A percentile compares a stretch with the other conserved stretches of the same genome.
These are phyloP conservation scores for Nemania serpens DNA, from an alignment of 2,329 filamentous ascomycete species.

Conservation along the genomic window DNA sequence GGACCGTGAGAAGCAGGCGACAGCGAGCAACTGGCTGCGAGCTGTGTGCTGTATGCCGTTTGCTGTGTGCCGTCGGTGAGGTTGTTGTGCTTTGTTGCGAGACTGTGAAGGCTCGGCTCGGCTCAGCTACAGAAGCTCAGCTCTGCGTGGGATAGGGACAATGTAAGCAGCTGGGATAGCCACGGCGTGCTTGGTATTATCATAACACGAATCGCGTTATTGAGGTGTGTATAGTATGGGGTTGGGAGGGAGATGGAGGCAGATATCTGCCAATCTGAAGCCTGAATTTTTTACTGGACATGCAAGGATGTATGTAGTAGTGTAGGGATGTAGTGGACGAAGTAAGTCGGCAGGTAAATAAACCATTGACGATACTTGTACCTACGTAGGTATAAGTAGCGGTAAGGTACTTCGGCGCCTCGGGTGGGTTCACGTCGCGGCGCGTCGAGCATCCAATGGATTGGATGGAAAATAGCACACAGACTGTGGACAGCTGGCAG, in stretches of 20 bases:
- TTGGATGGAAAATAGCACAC: neutral
- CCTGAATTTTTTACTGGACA: constrained; percentile 8
- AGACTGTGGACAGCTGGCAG: constrained; percentile 8
- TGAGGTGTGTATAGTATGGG: too few relatives aligned
- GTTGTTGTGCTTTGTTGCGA: too few relatives aligned
- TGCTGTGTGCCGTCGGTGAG: too few relatives aligned
- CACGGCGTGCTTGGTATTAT: too few relatives aligned
- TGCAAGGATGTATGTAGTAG: too few relatives aligned
- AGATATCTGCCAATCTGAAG: neutral
- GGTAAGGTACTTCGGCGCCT: constrained; percentile 1
- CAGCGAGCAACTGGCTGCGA: neutral
- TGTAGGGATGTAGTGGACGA: too few relatives aligned
- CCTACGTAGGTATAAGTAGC: neutral
- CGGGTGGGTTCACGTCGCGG: constrained; percentile 32
- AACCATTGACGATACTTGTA: constrained; percentile 16
- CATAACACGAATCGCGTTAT: too few relatives aligned
- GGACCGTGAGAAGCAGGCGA: constrained; percentile 18
- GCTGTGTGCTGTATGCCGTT: neutral
- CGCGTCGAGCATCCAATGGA: constrained; percentile 30
- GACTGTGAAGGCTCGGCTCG: too few relatives aligned
- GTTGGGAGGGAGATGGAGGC: neutral
- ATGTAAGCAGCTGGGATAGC: too few relatives aligned
- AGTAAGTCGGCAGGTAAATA: constrained; percentile 9
- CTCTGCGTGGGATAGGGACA: too few relatives aligned
- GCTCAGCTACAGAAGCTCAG: too few relatives aligned